Conservation (phyloP, 2,329 filamentous ascomycete genomes). For the Colletotrichum neosansevieriae region DNA sequence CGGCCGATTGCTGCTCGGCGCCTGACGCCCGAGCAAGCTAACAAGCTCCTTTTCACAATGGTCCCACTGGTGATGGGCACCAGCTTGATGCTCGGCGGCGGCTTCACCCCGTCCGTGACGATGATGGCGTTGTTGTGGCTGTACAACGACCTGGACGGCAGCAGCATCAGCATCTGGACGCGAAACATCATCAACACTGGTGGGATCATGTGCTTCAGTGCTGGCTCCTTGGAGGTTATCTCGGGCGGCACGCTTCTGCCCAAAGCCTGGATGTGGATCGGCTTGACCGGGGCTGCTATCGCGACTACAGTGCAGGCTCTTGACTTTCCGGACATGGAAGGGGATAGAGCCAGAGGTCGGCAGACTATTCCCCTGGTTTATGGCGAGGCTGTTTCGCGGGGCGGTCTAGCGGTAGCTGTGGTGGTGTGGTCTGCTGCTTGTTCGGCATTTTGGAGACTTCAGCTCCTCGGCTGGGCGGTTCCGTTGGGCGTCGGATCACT, state of each 20-base stretch:
- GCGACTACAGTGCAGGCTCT: constrained; percentile 47
- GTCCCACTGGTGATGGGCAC: constrained; percentile 42
- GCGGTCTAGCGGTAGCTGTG: constrained; percentile 40
- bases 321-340: constrained; percentile 45
- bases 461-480: background rate
- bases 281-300: constrained; percentile 42
- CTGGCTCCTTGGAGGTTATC: constrained; percentile 44
- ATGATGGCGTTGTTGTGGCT: constrained; percentile 47
- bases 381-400: constrained; percentile 42
- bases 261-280: constrained; percentile 42
- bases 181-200: constrained; percentile 47
- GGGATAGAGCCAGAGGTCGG: constrained; percentile 45
- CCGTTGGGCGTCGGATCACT: constrained; percentile 6
- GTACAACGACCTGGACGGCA: constrained; percentile 49
- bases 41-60: constrained; percentile 42
- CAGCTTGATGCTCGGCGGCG: constrained; percentile 40
- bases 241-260: constrained; percentile 28
- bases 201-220: constrained; percentile 47
- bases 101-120: constrained; percentile 40
- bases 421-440: constrained; percentile 19
- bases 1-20: constrained; percentile 45
- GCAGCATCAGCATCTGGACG: constrained; percentile 39
- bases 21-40: constrained; percentile 44
- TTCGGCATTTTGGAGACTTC: constrained; percentile 6
- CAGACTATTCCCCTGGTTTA: constrained; percentile 46